phyloP scores from a whole-genome alignment of 495 filamentous ascomycete species.

The Peziza echinospora region DNA sequence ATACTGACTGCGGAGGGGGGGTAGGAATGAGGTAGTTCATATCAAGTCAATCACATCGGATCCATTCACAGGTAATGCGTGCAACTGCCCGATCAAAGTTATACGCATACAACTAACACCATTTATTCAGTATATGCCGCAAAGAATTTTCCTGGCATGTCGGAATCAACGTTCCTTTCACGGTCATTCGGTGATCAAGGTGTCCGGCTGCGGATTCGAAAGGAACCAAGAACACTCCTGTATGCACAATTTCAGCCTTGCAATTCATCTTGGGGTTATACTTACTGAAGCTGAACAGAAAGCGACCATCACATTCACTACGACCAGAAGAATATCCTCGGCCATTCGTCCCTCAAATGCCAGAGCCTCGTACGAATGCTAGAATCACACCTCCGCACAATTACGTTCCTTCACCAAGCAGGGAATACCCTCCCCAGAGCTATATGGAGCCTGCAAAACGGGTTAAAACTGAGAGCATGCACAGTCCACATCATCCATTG shows the following conservation, averaged over 20 bases:
- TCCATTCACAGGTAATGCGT: constrained; percentile 44
- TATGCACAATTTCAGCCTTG: too few relatives aligned
- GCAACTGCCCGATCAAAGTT: background rate
- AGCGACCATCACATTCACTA: constrained; percentile 15
- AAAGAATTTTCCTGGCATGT: constrained; percentile 72
- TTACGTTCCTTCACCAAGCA: constrained; percentile 5
- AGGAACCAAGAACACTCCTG: constrained; percentile 48
- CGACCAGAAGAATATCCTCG: constrained; percentile 17
- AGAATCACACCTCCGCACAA: background rate
- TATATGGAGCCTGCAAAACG: constrained; percentile 15
- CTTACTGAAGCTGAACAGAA: constrained; percentile 8
- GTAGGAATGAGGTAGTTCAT: constrained; percentile 34
- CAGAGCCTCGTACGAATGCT: constrained; percentile 10
- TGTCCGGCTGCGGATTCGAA: constrained; percentile 68
- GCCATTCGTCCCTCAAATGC: constrained; percentile 9
- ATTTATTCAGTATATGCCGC: constrained; percentile 42
- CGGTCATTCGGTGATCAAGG: constrained; percentile 90
- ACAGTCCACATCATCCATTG: constrained; percentile 11
- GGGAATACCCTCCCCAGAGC: constrained; percentile 4
- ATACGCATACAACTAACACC: constrained; percentile 9
- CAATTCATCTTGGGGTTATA: background rate
- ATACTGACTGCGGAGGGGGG: constrained; percentile 15
- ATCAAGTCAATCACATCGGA: constrained; percentile 53
- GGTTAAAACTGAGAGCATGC: constrained; percentile 13
- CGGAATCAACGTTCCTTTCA: constrained; percentile 78